These are phyloP conservation scores for Sapria himalayana DNA, from an alignment of 345 rosid species.

Conservation along the genomic window DNA sequence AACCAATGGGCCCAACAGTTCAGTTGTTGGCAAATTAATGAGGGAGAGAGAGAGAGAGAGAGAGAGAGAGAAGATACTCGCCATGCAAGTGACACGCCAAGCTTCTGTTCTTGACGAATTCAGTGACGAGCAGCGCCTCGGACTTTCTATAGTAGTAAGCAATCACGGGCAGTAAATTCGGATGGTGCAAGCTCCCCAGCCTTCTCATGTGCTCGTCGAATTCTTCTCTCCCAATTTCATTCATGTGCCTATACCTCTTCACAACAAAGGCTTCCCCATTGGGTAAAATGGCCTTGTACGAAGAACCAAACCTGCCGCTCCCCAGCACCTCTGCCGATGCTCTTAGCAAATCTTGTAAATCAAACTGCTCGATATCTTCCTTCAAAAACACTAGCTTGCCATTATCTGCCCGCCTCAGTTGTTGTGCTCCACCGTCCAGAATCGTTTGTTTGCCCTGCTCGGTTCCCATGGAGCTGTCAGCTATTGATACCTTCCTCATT, in stretches of 20 bases:
- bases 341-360: constrained; percentile 44
- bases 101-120: constrained; percentile 31
- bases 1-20: background rate
- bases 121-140: constrained; percentile 47
- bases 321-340: constrained; percentile 72
- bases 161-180: constrained; percentile 26
- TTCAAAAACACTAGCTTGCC: constrained; percentile 27
- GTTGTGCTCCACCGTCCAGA: background rate
- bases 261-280: constrained; percentile 29
- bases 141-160: constrained; percentile 58
- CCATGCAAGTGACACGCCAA: constrained; percentile 62
- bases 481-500: constrained; percentile 1
- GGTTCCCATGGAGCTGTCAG: background rate
- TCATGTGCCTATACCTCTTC: constrained; percentile 70
- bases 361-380: constrained; percentile 33
- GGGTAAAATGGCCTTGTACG: constrained; percentile 35
- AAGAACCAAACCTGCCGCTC: constrained; percentile 64
- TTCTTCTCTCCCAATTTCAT: constrained; percentile 39
- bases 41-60: background rate
- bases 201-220: constrained; percentile 49
- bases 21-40: background rate
- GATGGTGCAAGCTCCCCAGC: constrained; percentile 39
- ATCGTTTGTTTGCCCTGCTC: background rate
- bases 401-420: constrained; percentile 11
- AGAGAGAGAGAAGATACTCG: constrained; percentile 9